Evolutionary conservation across 1,284 basidiomycete species (phyloP).

Genomic region (Heterobasidion occidentale): DNA sequence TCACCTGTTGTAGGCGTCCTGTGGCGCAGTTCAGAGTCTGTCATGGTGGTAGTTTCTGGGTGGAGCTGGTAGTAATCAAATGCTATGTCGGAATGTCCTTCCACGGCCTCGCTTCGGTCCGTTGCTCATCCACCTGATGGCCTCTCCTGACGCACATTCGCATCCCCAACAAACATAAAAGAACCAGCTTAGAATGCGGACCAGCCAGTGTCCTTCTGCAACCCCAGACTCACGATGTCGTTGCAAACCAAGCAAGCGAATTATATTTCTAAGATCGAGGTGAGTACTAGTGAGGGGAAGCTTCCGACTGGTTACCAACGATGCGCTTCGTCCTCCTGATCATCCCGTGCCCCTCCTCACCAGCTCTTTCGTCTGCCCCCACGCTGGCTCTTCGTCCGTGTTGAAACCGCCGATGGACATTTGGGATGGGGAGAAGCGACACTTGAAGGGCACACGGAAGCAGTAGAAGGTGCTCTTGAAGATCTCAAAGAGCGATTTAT

Average conservation of each 20-base stretch:
- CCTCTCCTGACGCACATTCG: too few relatives aligned
- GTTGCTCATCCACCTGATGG: too few relatives aligned
- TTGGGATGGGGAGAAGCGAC: conserved; percentile 69
- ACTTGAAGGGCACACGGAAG: conserved; percentile 69
- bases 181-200: too few relatives aligned
- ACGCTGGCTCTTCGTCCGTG: conserved; percentile 71
- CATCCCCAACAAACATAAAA: too few relatives aligned
- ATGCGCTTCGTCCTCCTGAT: background rate
- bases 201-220: background rate
- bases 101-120: too few relatives aligned
- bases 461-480: conserved; percentile 62
- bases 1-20: background rate
- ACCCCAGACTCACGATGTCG: background rate
- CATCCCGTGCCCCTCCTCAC: background rate
- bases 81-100: background rate
- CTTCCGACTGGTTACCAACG: background rate
- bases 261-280: background rate
- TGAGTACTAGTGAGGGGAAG: background rate
- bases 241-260: background rate
- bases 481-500: conserved; percentile 58
- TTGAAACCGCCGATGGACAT: conserved; percentile 59
- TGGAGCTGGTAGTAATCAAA: background rate
- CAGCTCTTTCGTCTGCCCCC: conserved; percentile 66
- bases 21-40: background rate
- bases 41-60: background rate